Base-by-base conservation (phyloP, 768 basidiomycete genomes). In the Russula compacta region DNA sequence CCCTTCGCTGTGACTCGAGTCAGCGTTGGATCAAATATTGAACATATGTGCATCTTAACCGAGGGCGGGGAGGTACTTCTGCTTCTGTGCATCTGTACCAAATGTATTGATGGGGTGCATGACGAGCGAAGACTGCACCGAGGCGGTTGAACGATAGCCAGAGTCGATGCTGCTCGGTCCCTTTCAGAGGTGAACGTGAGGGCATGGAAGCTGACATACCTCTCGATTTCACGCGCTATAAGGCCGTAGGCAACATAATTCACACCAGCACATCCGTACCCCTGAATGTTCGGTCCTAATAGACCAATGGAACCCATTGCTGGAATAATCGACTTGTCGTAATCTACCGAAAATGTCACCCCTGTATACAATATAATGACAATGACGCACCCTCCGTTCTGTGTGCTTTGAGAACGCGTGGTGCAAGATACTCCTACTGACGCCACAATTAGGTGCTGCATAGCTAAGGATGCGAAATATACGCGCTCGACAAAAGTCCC, bases 61-160 rank as follows among this genome's bases (percentile, higher is more conserved):
- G 46, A 98, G 78, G 19, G 82, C 76, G 51, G 94, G 95, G 4
- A 99, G 80, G 69, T 87, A 99, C 67, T 86, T 88, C 68, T 92
- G 87, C 75, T 94, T 95, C 74, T 98, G 93, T 36, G 82, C 84
- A 36, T 93, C 86, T 0, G 86, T 83, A 2, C 95, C 95, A 71
- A 94, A 98, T 68, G 89, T 85, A 69, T 89, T 75, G 66, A 92
- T 90, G 9, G 87, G 94, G 69, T 95, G 92, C 95, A 99, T 99
- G 12, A 95, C 92, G 32, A 99, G 82, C 19, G 92, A 95, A 0
- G 90, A 92, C 72, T 98, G 95, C 3, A 98, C 95, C 17, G 94
- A 97, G 64, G 93, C 85, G 4, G 86, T 95, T 5, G 92, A 95
- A 29, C 95, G 89, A 70, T 97, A 98, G 0, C 95, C 95, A 2